These are phyloP conservation scores for Trematosphaeria pertusa DNA, from an alignment of 2,329 filamentous ascomycete genomes.

Conservation along the genomic window DNA sequence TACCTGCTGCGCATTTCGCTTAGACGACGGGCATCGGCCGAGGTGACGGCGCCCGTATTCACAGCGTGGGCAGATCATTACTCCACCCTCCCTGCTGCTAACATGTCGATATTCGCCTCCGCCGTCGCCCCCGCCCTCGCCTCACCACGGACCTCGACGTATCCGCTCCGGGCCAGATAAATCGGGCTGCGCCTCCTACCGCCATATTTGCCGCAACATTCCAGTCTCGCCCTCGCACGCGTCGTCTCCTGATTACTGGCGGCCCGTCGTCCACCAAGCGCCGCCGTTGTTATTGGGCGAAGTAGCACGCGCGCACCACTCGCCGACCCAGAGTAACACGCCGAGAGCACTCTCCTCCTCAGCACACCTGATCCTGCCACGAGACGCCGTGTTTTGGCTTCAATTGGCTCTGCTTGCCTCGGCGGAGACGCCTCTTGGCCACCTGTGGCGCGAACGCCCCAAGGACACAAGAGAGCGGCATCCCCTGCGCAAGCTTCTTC, in stretches of 20 bases:
- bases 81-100: no score
- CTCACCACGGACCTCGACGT: not conserved
- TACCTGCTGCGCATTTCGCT: no score
- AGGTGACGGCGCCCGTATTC: no score
- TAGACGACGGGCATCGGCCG: no score
- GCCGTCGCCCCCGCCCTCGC: no score
- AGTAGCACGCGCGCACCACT: no score
- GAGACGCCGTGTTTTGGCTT: conserved; percentile 14
- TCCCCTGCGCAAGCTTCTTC: conserved; percentile 26
- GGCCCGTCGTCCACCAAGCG: no score
- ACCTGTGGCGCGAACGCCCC: conserved; percentile 36
- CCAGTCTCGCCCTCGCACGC: not conserved
- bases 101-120: no score
- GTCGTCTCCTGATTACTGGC: not conserved
- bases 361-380: conserved; percentile 24
- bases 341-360: conserved; percentile 23
- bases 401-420: conserved; percentile 30
- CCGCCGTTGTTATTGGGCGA: not conserved
- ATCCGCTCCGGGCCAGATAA: no score
- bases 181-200: not conserved
- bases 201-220: not conserved
- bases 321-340: no score
- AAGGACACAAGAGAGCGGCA: conserved; percentile 6
- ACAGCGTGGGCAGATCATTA: no score
- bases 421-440: conserved; percentile 35